Percentiles rank a stretch among this genome's conserved stretches.
Evolutionary conservation across 2,329 filamentous ascomycete species (phyloP).

Genomic region (Xylaria sp.): DNA sequence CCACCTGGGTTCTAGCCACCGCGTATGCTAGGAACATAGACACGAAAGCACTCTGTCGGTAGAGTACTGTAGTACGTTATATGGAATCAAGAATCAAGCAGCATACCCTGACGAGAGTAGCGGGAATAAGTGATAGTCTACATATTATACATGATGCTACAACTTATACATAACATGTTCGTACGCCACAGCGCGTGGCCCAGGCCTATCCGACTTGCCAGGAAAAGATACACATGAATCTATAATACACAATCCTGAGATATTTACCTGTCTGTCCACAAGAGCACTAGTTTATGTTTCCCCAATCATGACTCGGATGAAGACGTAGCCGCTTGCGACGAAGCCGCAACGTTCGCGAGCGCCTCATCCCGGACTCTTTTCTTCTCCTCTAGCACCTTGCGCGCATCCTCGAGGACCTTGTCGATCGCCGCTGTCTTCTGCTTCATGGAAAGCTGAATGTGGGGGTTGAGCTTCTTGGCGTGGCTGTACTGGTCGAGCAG

Average conservation of each 20-base stretch:
- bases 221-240: neutral
- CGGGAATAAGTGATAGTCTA: constrained; percentile 6
- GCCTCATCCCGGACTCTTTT: constrained; percentile 2
- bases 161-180: neutral
- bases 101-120: neutral
- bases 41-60: too few species aligned
- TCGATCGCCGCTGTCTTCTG: constrained; percentile 33
- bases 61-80: too few species aligned
- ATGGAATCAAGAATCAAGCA: too few species aligned
- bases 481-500: constrained; percentile 19
- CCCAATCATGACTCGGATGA: neutral
- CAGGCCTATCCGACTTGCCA: neutral
- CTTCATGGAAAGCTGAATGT: neutral
- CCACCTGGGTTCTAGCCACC: too few species aligned
- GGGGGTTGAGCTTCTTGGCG: neutral
- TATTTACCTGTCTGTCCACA: neutral
- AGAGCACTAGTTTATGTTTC: neutral
- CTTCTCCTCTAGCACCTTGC: neutral
- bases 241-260: neutral
- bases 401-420: constrained; percentile 19
- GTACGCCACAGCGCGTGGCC: too few species aligned
- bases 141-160: neutral
- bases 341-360: neutral
- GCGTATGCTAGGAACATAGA: too few species aligned
- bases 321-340: neutral